Evolutionary conservation across 2,329 filamentous ascomycete genomes (phyloP).

Genomic region (Cladophialophora carrionii): DNA sequence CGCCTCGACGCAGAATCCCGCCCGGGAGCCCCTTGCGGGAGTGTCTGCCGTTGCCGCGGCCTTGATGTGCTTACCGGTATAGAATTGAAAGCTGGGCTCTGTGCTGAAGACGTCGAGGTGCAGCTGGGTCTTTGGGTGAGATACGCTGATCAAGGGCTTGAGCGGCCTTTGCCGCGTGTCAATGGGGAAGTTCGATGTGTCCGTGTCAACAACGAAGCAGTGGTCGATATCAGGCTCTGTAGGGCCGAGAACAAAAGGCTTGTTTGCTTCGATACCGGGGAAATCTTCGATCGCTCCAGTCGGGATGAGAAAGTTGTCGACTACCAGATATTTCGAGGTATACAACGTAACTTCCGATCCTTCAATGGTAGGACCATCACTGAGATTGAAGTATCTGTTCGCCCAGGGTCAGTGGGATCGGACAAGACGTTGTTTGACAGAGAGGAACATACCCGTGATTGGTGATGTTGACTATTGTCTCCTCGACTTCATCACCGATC

Average conservation of each 20-base stretch:
- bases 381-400: conserved; percentile 69
- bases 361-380: conserved; percentile 59
- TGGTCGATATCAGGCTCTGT: conserved; percentile 79
- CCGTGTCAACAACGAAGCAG: conserved; percentile 78
- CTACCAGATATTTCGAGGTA: conserved; percentile 70
- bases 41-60: conserved; percentile 65
- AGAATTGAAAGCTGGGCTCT: conserved; percentile 96
- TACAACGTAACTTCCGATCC: conserved; percentile 64
- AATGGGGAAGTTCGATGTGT: conserved; percentile 62
- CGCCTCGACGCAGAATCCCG: conserved; percentile 90
- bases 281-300: conserved; percentile 67
- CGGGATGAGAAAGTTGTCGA: conserved; percentile 75
- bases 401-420: conserved; percentile 16
- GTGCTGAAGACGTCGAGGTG: conserved; percentile 88
- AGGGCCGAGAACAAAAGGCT: conserved; percentile 72
- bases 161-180: conserved; percentile 69
- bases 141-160: conserved; percentile 69
- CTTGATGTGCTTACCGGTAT: conserved; percentile 83
- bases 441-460: conserved; percentile 77
- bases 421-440: neutral
- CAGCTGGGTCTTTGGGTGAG: conserved; percentile 72
- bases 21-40: conserved; percentile 67
- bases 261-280: conserved; percentile 65
- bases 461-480: conserved; percentile 89
- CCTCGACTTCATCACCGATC: conserved; percentile 73